phyloP scores from a whole-genome alignment of 768 basidiomycete genomes.

The Lentinus brumalis region DNA sequence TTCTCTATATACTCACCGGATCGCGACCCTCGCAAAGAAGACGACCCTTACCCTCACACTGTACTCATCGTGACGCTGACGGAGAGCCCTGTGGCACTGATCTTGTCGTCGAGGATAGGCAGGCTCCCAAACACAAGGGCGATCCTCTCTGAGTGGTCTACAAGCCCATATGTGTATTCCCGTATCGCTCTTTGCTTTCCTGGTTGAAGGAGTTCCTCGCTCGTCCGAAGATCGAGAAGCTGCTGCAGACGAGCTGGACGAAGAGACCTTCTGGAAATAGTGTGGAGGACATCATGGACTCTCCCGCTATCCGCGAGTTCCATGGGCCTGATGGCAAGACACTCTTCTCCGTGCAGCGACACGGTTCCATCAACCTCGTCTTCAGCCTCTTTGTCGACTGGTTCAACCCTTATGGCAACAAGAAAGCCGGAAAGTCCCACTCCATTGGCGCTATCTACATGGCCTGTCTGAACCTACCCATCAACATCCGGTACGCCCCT shows the following conservation, averaged over 20 bases:
- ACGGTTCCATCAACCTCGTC: slow-evolving; percentile 10
- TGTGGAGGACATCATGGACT: slow-evolving; percentile 16
- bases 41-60: slow-evolving; percentile 9
- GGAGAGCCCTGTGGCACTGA: neutral
- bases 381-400: slow-evolving; percentile 19
- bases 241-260: neutral
- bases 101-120: neutral
- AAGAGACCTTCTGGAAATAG: neutral
- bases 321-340: slow-evolving; percentile 7
- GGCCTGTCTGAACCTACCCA: slow-evolving; percentile 31
- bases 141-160: neutral
- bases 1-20: slow-evolving; percentile 8
- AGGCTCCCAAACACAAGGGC: neutral
- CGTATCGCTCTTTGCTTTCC: slow-evolving; percentile 5
- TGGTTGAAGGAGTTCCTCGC: slow-evolving; percentile 20
- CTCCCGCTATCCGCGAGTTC: slow-evolving; percentile 12
- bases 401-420: slow-evolving; percentile 21
- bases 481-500: slow-evolving; percentile 20
- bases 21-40: neutral
- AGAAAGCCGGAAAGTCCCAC: slow-evolving; percentile 10
- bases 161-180: neutral
- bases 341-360: neutral
- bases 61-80: slow-evolving; percentile 2
- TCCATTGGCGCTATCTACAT: slow-evolving; percentile 25
- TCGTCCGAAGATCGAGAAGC: slow-evolving; percentile 15